Conservation (phyloP, 208 protist genomes). For the Leishmania arabica region DNA sequence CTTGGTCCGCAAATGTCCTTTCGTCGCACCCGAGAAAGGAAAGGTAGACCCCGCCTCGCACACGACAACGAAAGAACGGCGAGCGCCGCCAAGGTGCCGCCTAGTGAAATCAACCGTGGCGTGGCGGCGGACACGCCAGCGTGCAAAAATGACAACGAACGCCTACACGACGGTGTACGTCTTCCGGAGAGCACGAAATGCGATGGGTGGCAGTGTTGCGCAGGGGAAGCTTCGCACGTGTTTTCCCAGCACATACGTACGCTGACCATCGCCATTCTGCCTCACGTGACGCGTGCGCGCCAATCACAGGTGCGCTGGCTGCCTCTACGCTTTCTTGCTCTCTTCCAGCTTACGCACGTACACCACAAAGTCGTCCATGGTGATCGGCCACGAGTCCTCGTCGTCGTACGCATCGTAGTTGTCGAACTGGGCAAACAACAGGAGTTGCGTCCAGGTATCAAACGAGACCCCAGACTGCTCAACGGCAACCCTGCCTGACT, state of each 20-base stretch:
- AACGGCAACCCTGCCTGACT: slow-evolving; percentile 15
- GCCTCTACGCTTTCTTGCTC: slow-evolving; percentile 8
- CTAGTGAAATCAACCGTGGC: background rate
- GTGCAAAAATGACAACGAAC: background rate
- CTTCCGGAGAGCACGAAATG: background rate
- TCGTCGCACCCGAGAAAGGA: background rate
- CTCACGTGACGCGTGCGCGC: background rate
- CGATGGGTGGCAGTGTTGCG: background rate
- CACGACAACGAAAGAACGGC: background rate
- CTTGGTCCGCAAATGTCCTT: background rate
- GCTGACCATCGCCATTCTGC: too few species aligned
- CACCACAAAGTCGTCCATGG: slow-evolving; percentile 84
- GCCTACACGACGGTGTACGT: background rate
- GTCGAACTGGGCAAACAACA: slow-evolving; percentile 55
- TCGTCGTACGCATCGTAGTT: slow-evolving; percentile 62
- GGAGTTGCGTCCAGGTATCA: slow-evolving; percentile 78
- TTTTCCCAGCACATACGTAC: too few species aligned
- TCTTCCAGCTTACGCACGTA: slow-evolving; percentile 28
- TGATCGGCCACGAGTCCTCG: slow-evolving; percentile 76
- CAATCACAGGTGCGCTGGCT: background rate
- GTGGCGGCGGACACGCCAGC: background rate
- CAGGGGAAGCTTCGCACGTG: background rate
- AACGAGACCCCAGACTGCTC: slow-evolving; percentile 39
- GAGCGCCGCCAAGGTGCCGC: background rate
- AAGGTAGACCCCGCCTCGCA: background rate